These are phyloP conservation scores for Trichoderma sp. DNA, from an alignment of 2,329 filamentous ascomycete species.

Conservation along the genomic window DNA sequence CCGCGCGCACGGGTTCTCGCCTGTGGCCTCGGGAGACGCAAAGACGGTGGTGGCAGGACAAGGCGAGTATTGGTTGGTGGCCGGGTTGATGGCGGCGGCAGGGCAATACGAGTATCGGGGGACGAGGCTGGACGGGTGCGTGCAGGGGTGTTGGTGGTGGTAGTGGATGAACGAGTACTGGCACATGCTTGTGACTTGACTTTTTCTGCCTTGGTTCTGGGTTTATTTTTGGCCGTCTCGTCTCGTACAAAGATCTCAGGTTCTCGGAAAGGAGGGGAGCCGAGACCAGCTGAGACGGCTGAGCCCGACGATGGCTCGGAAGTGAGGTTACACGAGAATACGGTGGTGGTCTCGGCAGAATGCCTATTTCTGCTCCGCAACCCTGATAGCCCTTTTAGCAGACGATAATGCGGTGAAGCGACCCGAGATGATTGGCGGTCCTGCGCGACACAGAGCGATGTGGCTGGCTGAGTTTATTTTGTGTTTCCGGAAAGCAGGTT, in stretches of 20 bases:
- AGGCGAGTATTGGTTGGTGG: conserved; percentile 28
- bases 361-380: conserved; percentile 17
- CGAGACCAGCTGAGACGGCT: neutral
- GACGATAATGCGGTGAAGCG: neutral
- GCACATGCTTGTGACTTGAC: conserved; percentile 41
- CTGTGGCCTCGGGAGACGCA: conserved; percentile 30
- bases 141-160: conserved; percentile 48
- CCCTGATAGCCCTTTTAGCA: neutral
- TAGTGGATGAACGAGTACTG: conserved; percentile 51
- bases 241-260: neutral
- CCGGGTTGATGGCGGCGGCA: conserved; percentile 32
- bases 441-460: neutral
- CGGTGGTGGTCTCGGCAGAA: conserved; percentile 27
- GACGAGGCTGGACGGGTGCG: conserved; percentile 40
- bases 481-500: neutral
- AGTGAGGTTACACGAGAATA: conserved; percentile 11
- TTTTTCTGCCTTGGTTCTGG: neutral
- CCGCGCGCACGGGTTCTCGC: conserved; percentile 44
- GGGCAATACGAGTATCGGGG: conserved; percentile 46
- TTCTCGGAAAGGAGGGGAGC: neutral
- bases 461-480: conserved; percentile 13
- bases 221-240: neutral
- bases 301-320: conserved; percentile 19
- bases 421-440: neutral
- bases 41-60: conserved; percentile 32